phyloP scores from a whole-genome alignment of 768 basidiomycete genomes.

The Tubosaeta sp. region DNA sequence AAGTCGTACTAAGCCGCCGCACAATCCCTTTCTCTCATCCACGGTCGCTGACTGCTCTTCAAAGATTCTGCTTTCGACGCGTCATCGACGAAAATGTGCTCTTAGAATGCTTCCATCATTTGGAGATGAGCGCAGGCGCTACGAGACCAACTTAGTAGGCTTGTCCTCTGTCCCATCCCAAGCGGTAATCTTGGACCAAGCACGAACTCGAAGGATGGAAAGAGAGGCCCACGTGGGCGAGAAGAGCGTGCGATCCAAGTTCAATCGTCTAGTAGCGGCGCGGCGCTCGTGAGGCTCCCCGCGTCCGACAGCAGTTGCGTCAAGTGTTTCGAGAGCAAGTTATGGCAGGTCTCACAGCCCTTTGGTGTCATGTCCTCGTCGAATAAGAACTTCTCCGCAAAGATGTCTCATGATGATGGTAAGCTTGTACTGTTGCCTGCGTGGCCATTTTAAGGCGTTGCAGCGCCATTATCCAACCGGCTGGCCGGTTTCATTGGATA shows the following conservation, averaged over 20 bases:
- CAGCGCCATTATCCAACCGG: slow-evolving; percentile 41
- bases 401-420: slow-evolving; percentile 20
- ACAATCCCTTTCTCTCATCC: background rate
- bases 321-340: slow-evolving; percentile 49
- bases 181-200: slow-evolving; percentile 55
- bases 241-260: slow-evolving; percentile 57
- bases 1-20: background rate
- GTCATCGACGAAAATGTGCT: background rate
- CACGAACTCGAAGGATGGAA: slow-evolving; percentile 55
- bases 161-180: slow-evolving; percentile 47
- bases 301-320: slow-evolving; percentile 43
- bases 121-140: slow-evolving; percentile 46
- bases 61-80: background rate
- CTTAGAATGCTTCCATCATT: slow-evolving; percentile 41
- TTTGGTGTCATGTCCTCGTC: slow-evolving; percentile 64
- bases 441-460: background rate
- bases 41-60: background rate
- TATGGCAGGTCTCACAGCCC: slow-evolving; percentile 43
- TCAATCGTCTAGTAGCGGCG: slow-evolving; percentile 63
- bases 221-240: slow-evolving; percentile 51
- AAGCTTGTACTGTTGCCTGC: background rate
- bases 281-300: slow-evolving; percentile 40
- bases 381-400: slow-evolving; percentile 35
- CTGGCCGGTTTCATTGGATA: slow-evolving; percentile 49
- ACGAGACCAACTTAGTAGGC: slow-evolving; percentile 77